A percentile compares a stretch with the other conserved stretches of the same genome.
These are phyloP conservation scores for Sicyos baderoa DNA, from an alignment of 306 rosid species.

Conservation along the genomic window DNA sequence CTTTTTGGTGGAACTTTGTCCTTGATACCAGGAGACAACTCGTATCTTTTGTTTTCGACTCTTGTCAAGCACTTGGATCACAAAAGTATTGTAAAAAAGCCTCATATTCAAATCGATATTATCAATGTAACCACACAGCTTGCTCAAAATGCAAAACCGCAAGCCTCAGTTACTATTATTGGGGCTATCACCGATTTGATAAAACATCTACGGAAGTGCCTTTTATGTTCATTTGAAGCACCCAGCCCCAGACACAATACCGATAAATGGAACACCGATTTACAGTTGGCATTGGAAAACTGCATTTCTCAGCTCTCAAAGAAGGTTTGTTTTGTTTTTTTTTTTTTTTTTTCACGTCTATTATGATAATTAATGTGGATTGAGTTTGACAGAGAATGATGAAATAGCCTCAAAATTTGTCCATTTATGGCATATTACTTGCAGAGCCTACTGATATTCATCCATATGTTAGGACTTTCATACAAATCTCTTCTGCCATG, in stretches of 20 bases:
- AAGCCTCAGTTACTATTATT: slow-evolving; percentile 48
- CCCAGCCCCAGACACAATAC: slow-evolving; percentile 34
- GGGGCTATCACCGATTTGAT: slow-evolving; percentile 74
- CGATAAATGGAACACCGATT: slow-evolving; percentile 45
- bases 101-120: slow-evolving; percentile 54
- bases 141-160: slow-evolving; percentile 57
- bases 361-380: slow-evolving; percentile 21
- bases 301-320: slow-evolving; percentile 61
- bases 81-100: slow-evolving; percentile 64
- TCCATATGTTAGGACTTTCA: neutral
- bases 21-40: slow-evolving; percentile 62
- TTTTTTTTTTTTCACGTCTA: neutral
- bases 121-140: slow-evolving; percentile 53
- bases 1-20: slow-evolving; percentile 15
- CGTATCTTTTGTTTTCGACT: slow-evolving; percentile 62
- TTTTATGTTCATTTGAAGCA: slow-evolving; percentile 51
- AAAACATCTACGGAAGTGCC: slow-evolving; percentile 70
- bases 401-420: neutral
- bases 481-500: neutral
- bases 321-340: slow-evolving; percentile 43
- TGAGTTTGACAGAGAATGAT: neutral
- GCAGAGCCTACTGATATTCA: neutral
- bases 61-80: slow-evolving; percentile 98
- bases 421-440: neutral
- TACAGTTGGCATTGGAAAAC: slow-evolving; percentile 58